Evolutionary conservation across 2,329 filamentous ascomycete genomes (phyloP).

Genomic region (Arthroderma sp.): DNA sequence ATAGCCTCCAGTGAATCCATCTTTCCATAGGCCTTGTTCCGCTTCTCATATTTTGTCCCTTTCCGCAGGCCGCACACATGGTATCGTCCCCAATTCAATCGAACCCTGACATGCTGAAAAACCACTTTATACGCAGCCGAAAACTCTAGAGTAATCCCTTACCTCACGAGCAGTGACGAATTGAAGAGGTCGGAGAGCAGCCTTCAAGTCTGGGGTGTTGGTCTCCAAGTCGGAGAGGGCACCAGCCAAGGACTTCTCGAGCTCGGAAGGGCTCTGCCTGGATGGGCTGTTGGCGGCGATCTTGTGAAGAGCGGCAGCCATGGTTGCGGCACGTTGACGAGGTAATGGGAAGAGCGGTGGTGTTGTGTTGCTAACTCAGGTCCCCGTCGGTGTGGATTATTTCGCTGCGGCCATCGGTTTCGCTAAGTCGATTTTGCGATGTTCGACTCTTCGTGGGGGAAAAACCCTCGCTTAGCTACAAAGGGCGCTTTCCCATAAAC

Average conservation of each 20-base stretch:
- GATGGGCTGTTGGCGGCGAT: constrained; percentile 96
- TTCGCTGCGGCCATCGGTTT: constrained; percentile 2
- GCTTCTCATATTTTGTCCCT: no score
- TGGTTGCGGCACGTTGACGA: constrained; percentile 32
- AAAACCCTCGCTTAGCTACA: constrained; percentile 10
- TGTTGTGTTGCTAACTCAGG: constrained; percentile 4
- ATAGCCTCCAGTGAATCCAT: no score
- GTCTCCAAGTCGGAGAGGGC: constrained; percentile 98
- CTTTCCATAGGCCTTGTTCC: no score
- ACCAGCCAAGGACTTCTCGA: constrained; percentile 91
- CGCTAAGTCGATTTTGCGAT: constrained; percentile 4
- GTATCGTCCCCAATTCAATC: no score
- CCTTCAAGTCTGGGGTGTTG: constrained; percentile 97
- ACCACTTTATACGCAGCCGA: no score
- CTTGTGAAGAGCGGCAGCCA: constrained; percentile 78
- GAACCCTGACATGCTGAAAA: no score
- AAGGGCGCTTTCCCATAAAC: not conserved
- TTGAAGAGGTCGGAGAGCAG: constrained; percentile 90
- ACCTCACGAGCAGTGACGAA: constrained; percentile 99
- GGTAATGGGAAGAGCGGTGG: constrained; percentile 6
- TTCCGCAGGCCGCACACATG: no score
- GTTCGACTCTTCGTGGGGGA: constrained; percentile 6
- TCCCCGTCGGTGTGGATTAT: not conserved
- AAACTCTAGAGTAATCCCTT: constrained; percentile 34
- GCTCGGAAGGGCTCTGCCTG: constrained; percentile 89